These are phyloP conservation scores for Austroboletus festivus DNA, from an alignment of 768 basidiomycete genomes.

Conservation along the genomic window DNA sequence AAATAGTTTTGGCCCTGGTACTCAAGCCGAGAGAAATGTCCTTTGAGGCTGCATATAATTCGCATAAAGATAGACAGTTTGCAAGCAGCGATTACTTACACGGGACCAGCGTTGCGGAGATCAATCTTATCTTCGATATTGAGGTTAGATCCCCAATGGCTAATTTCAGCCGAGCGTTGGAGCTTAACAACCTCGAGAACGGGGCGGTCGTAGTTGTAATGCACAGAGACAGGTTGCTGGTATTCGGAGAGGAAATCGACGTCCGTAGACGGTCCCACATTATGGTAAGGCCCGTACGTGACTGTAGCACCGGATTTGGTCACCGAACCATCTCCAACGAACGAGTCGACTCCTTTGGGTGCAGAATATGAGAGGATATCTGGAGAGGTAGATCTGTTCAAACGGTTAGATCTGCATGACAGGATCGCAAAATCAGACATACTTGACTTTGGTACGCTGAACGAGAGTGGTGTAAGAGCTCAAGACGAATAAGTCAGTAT, in stretches of 20 bases:
- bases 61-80: slow-evolving; percentile 1
- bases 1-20: slow-evolving; percentile 77
- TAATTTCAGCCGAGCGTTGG: slow-evolving; percentile 80
- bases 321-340: slow-evolving; percentile 56
- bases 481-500: slow-evolving; percentile 72
- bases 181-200: slow-evolving; percentile 73
- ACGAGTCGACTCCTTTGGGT: slow-evolving; percentile 56
- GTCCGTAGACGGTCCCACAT: slow-evolving; percentile 62
- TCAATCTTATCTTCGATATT: slow-evolving; percentile 88
- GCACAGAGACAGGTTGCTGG: slow-evolving; percentile 68
- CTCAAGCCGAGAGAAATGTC: slow-evolving; percentile 90
- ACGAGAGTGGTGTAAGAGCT: slow-evolving; percentile 80
- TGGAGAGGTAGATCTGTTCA: slow-evolving; percentile 62
- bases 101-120: slow-evolving; percentile 87
- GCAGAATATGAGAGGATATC: slow-evolving; percentile 70
- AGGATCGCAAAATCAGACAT: slow-evolving; percentile 24
- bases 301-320: slow-evolving; percentile 77
- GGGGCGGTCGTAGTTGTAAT: slow-evolving; percentile 82
- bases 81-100: slow-evolving; percentile 71
- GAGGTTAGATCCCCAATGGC: slow-evolving; percentile 95
- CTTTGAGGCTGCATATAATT: slow-evolving; percentile 68
- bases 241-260: slow-evolving; percentile 51
- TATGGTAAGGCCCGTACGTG: slow-evolving; percentile 86
- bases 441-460: slow-evolving; percentile 89
- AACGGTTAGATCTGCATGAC: slow-evolving; percentile 3